phyloP scores from a whole-genome alignment of 345 rosid species.

The Cardamine resedifolia region DNA sequence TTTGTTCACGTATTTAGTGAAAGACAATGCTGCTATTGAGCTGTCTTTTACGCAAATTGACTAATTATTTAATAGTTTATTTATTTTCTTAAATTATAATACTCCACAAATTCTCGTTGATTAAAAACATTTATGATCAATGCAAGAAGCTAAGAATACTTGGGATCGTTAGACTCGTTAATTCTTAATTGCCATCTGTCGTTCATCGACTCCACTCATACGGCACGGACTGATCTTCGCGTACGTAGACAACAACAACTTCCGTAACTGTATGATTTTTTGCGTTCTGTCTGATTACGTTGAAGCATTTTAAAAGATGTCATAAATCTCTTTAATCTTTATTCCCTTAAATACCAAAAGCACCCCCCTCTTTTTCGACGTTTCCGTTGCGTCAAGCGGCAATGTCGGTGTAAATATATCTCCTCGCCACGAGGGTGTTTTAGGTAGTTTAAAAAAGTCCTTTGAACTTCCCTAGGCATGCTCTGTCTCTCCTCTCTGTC shows the following conservation, averaged over 20 bases:
- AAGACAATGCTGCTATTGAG: slow-evolving; percentile 3
- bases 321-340: background rate
- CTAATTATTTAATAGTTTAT: background rate
- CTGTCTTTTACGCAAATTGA: slow-evolving; percentile 7
- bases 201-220: background rate
- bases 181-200: slow-evolving; percentile 10
- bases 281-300: slow-evolving; percentile 16
- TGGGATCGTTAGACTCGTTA: too few relatives aligned
- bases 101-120: background rate
- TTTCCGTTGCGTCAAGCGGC: slow-evolving; percentile 11
- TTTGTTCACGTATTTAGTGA: background rate
- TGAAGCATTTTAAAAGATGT: background rate
- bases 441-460: background rate
- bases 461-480: slow-evolving; percentile 39
- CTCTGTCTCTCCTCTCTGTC: slow-evolving; percentile 28
- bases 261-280: background rate
- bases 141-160: background rate
- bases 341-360: background rate
- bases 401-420: slow-evolving; percentile 36
- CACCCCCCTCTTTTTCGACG: slow-evolving; percentile 21
- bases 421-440: slow-evolving; percentile 6
- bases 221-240: background rate
- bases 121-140: background rate
- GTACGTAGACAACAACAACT: slow-evolving; percentile 9
- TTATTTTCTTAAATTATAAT: background rate